These are phyloP conservation scores for Penicillium paxilli DNA, from an alignment of 495 filamentous ascomycete species.

Conservation along the genomic window DNA sequence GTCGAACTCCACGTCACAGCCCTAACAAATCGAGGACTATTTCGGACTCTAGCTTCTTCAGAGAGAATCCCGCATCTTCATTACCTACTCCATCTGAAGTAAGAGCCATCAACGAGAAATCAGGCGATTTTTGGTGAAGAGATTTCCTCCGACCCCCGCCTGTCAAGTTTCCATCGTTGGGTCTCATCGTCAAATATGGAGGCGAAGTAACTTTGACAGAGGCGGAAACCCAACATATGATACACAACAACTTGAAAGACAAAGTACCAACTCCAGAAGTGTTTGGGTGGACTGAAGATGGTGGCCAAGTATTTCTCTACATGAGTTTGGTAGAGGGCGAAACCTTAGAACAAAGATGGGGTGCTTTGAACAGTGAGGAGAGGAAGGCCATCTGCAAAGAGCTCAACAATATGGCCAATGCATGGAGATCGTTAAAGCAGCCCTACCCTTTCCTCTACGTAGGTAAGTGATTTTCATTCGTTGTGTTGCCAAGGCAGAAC, in stretches of 20 bases:
- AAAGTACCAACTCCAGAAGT: conserved; percentile 46
- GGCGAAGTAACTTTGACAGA: conserved; percentile 38
- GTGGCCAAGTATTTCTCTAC: conserved; percentile 44
- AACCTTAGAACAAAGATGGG: conserved; percentile 39
- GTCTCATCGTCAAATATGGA: conserved; percentile 47
- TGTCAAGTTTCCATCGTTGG: conserved; percentile 39
- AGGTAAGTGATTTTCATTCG: conserved; percentile 19
- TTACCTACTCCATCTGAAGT: conserved; percentile 17
- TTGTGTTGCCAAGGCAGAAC: no score
- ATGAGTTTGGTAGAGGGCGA: conserved; percentile 45
- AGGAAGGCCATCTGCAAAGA: conserved; percentile 38
- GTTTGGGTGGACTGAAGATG: conserved; percentile 46
- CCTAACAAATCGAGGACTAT: no score
- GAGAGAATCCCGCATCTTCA: background rate
- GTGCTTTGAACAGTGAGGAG: conserved; percentile 31
- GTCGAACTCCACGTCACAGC: no score
- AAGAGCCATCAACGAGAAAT: conserved; percentile 18
- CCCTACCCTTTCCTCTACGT: conserved; percentile 32
- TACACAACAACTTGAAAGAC: conserved; percentile 31
- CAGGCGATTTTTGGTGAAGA: conserved; percentile 3
- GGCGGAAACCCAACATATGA: conserved; percentile 40
- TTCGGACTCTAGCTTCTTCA: conserved; percentile 15
- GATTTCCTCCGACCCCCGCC: conserved; percentile 22
- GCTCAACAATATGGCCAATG: conserved; percentile 28
- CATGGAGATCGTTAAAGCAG: conserved; percentile 30